Evolutionary conservation across 148 eudicot genomes (phyloP).

Genomic region (Salicornia ramosissima): DNA sequence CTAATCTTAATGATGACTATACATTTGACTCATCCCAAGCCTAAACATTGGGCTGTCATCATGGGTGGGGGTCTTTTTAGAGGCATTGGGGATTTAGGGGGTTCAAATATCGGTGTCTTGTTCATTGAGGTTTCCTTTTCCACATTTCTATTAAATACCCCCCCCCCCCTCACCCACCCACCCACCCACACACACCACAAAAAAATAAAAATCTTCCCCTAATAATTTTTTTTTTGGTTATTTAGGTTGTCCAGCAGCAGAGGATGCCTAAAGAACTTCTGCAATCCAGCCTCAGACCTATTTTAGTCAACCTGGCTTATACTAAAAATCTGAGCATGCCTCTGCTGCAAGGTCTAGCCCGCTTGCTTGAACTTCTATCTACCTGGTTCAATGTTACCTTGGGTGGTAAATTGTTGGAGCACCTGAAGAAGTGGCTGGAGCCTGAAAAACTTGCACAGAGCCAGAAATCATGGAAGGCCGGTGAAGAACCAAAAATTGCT

Average conservation of each 20-base stretch:
- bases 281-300: constrained; percentile 94
- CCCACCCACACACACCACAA: too few species aligned
- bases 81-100: neutral
- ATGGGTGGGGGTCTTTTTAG: neutral
- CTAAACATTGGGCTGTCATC: neutral
- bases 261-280: constrained; percentile 99
- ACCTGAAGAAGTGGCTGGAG: constrained; percentile 92
- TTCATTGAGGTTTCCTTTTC: neutral
- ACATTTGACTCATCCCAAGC: neutral
- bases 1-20: too few species aligned
- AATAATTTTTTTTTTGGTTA: neutral
- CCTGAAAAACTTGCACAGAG: constrained; percentile 94
- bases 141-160: neutral
- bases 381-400: constrained; percentile 96
- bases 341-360: constrained; percentile 95
- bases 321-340: constrained; percentile 96
- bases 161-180: too few species aligned
- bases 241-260: constrained; percentile 82
- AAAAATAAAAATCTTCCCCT: too few species aligned
- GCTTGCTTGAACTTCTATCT: constrained; percentile 89
- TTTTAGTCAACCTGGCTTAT: constrained; percentile 86
- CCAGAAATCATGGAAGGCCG: constrained; percentile 95
- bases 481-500: constrained; percentile 98
- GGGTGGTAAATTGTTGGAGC: constrained; percentile 91
- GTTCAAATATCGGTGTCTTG: neutral